Evolutionary conservation across 1,284 basidiomycete genomes (phyloP).

Genomic region (Melampsora americana): DNA sequence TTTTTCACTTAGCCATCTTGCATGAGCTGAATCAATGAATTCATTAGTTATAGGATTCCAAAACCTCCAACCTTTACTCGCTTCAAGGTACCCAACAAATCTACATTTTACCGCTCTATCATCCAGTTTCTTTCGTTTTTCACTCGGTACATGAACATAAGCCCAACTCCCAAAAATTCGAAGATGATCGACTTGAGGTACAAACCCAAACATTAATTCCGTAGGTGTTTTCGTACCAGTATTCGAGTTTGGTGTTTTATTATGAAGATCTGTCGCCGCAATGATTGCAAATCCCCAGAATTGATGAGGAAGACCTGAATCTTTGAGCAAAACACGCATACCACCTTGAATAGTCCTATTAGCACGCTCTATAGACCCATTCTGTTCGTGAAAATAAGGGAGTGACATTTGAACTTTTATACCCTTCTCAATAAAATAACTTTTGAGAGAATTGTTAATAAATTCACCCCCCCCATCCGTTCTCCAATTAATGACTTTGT

Average conservation of each 20-base stretch:
- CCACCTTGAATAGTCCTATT: conserved; percentile 12
- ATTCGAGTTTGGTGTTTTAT: too few relatives aligned
- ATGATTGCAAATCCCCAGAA: too few relatives aligned
- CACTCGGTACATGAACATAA: background rate
- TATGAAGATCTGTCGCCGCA: too few relatives aligned
- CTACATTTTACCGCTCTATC: background rate
- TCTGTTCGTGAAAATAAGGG: conserved; percentile 10
- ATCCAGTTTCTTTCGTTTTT: background rate
- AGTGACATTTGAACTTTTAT: background rate
- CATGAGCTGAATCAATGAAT: background rate
- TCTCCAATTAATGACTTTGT: background rate
- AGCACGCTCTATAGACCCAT: background rate
- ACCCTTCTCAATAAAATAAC: background rate
- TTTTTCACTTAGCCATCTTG: background rate
- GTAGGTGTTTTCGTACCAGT: too few relatives aligned
- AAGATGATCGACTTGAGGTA: too few relatives aligned
- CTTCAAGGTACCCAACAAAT: background rate
- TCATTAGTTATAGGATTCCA: background rate
- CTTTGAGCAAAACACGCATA: background rate
- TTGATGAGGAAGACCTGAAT: background rate
- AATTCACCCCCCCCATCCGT: too few relatives aligned
- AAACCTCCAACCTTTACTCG: background rate
- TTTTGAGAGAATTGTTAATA: background rate
- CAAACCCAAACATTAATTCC: too few relatives aligned
- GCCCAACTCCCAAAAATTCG: background rate